A percentile compares a stretch with the other conserved stretches of the same genome.
phyloP scores from a whole-genome alignment of 768 basidiomycete species.

The Boletus insuetus region DNA sequence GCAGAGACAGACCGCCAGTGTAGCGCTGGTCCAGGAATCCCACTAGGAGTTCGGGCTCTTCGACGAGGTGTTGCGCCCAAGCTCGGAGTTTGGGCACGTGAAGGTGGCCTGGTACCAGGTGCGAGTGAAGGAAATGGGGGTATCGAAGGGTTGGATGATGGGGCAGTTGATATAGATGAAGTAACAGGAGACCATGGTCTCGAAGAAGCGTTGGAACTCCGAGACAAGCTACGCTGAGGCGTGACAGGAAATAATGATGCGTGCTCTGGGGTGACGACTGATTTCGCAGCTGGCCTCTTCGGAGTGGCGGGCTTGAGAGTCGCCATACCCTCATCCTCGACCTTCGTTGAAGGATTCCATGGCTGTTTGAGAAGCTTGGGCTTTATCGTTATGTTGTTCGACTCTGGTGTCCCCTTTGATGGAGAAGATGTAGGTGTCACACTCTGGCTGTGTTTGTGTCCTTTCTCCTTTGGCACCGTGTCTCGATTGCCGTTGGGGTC shows the following conservation, averaged over 20 bases:
- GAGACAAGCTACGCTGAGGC: slow-evolving; percentile 62
- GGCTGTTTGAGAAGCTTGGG: slow-evolving; percentile 42
- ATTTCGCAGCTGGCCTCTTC: slow-evolving; percentile 47
- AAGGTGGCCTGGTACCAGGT: slow-evolving; percentile 39
- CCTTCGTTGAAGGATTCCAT: slow-evolving; percentile 83
- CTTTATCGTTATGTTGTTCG: slow-evolving; percentile 42
- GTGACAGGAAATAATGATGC: slow-evolving; percentile 49
- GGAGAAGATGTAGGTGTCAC: slow-evolving; percentile 71
- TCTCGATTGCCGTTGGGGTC: slow-evolving; percentile 42
- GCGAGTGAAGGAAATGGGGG: slow-evolving; percentile 31
- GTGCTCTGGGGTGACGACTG: slow-evolving; percentile 41
- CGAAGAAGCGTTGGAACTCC: slow-evolving; percentile 74
- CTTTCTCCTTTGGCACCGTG: slow-evolving; percentile 53
- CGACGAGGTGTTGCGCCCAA: slow-evolving; percentile 53
- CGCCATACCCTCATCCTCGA: slow-evolving; percentile 52
- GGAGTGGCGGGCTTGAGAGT: slow-evolving; percentile 48
- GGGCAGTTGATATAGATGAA: slow-evolving; percentile 67
- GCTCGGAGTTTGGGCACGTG: slow-evolving; percentile 59
- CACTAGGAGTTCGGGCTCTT: slow-evolving; percentile 75
- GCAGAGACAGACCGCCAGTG: slow-evolving; percentile 49
- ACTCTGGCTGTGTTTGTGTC: slow-evolving; percentile 70
- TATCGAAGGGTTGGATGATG: slow-evolving; percentile 44
- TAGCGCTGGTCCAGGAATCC: slow-evolving; percentile 66
- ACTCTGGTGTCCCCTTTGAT: slow-evolving; percentile 34
- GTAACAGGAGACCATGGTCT: slow-evolving; percentile 78